Percentiles rank a stretch among this genome's conserved stretches.
These are phyloP conservation scores for Azolla pinnata DNA, from an alignment of 75 land plant genomes.

Conservation along the genomic window DNA sequence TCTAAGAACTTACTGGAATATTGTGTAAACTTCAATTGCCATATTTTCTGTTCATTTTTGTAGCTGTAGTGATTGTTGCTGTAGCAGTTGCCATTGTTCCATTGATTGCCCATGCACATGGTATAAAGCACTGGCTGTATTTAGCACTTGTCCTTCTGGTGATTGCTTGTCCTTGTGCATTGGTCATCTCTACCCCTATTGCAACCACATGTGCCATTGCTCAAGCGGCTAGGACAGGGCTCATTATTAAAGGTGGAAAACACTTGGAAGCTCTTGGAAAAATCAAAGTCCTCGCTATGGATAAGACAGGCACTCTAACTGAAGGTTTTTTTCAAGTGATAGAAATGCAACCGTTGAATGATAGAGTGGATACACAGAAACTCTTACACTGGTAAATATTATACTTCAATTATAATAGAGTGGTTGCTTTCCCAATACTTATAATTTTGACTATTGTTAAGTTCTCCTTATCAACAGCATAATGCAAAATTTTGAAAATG, in stretches of 20 bases:
- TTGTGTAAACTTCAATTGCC: background rate
- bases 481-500: no score
- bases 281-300: constrained; percentile 62
- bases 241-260: constrained; percentile 76
- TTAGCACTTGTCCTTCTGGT: constrained; percentile 74
- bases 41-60: constrained; percentile 2
- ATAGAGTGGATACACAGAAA: constrained; percentile 13
- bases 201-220: constrained; percentile 71
- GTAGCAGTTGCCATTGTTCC: constrained; percentile 49
- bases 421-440: no score
- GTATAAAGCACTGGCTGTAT: constrained; percentile 55
- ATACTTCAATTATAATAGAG: no score
- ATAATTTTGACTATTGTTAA: no score
- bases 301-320: constrained; percentile 93
- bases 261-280: constrained; percentile 60
- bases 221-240: constrained; percentile 61
- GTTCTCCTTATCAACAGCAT: no score
- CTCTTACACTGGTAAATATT: constrained; percentile 76
- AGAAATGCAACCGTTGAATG: constrained; percentile 30
- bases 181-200: constrained; percentile 85
- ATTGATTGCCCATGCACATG: constrained; percentile 28
- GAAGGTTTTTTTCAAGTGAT: constrained; percentile 66
- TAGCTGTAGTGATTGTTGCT: constrained; percentile 55
- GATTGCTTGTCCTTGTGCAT: constrained; percentile 86
- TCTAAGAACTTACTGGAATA: no score